Conservation (phyloP, 2,329 filamentous ascomycete genomes). For the Mycosphaerella arachidis region DNA sequence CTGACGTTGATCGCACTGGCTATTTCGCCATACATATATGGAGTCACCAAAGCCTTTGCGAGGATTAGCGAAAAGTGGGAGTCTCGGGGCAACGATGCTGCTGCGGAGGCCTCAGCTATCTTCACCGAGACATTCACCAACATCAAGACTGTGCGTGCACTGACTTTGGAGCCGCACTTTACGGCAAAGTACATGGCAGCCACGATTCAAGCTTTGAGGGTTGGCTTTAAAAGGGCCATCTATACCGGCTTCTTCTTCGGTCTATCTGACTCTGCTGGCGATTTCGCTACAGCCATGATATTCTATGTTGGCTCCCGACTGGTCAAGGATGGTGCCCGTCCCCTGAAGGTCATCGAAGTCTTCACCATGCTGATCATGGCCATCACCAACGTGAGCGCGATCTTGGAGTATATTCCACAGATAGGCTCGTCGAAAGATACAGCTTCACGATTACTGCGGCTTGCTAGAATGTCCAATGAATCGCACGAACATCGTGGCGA, state of each 20-base stretch:
- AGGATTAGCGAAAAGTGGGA: conserved; percentile 69
- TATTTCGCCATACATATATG: conserved; percentile 63
- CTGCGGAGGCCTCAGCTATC: conserved; percentile 56
- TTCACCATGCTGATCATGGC: conserved; percentile 82
- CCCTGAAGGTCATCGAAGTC: conserved; percentile 64
- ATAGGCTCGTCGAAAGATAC: conserved; percentile 69
- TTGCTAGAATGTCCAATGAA: conserved; percentile 56
- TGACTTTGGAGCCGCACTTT: conserved; percentile 72
- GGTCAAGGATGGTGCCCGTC: conserved; percentile 48
- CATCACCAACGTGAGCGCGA: conserved; percentile 64
- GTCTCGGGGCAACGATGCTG: conserved; percentile 58
- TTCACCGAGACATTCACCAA: conserved; percentile 73
- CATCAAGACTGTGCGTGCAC: conserved; percentile 70
- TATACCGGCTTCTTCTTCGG: conserved; percentile 71
- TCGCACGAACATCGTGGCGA: conserved; percentile 57
- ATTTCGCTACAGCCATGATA: conserved; percentile 70
- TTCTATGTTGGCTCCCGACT: conserved; percentile 77
- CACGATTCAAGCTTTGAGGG: conserved; percentile 48
- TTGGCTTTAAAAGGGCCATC: conserved; percentile 62
- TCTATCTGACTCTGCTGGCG: conserved; percentile 66
- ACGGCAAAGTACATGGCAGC: conserved; percentile 56
- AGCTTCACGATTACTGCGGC: conserved; percentile 66
- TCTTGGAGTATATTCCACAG: conserved; percentile 74
- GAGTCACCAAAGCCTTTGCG: conserved; percentile 62
- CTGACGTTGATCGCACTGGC: conserved; percentile 72